phyloP scores from a whole-genome alignment of 2,329 filamentous ascomycete species.

The Aschersonia sp. region DNA sequence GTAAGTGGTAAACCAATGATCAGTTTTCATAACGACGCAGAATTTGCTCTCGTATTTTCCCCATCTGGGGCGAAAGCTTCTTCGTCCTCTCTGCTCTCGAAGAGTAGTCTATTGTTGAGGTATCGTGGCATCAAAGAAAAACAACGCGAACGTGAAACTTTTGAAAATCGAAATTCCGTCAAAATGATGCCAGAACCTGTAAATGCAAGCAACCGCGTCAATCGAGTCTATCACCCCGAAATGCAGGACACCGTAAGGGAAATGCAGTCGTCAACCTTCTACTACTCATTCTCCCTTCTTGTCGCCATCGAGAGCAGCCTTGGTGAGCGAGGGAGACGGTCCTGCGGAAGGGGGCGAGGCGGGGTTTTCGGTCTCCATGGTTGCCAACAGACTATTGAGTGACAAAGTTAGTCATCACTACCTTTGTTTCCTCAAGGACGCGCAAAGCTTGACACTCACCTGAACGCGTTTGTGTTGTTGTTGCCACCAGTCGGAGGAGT shows the following conservation, averaged over 20 bases:
- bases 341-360: slow-evolving; percentile 57
- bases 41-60: slow-evolving; percentile 8
- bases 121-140: slow-evolving; percentile 27
- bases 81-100: slow-evolving; percentile 8
- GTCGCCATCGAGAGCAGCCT: slow-evolving; percentile 41
- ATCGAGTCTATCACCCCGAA: slow-evolving; percentile 36
- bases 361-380: slow-evolving; percentile 47
- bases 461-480: slow-evolving; percentile 78
- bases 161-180: slow-evolving; percentile 12
- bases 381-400: slow-evolving; percentile 37
- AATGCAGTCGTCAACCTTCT: slow-evolving; percentile 18
- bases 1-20: too few relatives aligned
- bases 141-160: slow-evolving; percentile 12
- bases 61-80: slow-evolving; percentile 15
- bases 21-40: background rate
- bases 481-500: slow-evolving; percentile 56
- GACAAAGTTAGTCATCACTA: background rate
- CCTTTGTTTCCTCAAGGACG: too few relatives aligned
- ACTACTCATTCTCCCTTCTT: slow-evolving; percentile 36
- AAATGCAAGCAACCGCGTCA: slow-evolving; percentile 32
- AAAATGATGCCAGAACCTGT: slow-evolving; percentile 19
- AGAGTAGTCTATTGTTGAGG: slow-evolving; percentile 30
- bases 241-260: slow-evolving; percentile 27
- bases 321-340: slow-evolving; percentile 51
- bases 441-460: slow-evolving; percentile 41